Evolutionary conservation across 1,284 basidiomycete species (phyloP).

Genomic region (Volvariella volvacea): DNA sequence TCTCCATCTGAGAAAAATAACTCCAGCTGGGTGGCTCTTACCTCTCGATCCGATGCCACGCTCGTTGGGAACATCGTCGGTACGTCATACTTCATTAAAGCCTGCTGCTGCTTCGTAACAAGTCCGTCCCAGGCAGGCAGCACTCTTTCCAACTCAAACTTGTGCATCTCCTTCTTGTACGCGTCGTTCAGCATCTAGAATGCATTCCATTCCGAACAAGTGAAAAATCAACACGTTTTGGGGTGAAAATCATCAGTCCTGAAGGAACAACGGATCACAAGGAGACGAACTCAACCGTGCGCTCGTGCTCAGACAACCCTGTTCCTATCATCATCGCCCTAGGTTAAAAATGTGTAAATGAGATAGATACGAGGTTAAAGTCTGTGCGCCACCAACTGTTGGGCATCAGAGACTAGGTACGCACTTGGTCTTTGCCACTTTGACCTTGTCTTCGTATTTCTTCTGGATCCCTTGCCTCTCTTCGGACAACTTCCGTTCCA

Average conservation of each 20-base stretch:
- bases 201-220: too few species aligned
- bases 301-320: constrained; percentile 60
- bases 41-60: constrained; percentile 46
- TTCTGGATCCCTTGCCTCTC: constrained; percentile 53
- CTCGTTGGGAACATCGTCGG: constrained; percentile 64
- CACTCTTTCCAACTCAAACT: constrained; percentile 59
- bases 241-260: constrained; percentile 1
- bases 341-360: constrained; percentile 3
- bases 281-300: too few species aligned
- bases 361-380: constrained; percentile 1
- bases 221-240: too few species aligned
- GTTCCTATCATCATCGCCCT: constrained; percentile 61
- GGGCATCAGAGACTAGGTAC: constrained; percentile 18
- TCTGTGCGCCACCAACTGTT: too few species aligned
- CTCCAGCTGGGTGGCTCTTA: too few species aligned
- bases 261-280: not conserved
- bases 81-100: constrained; percentile 51
- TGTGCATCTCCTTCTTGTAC: constrained; percentile 55
- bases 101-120: constrained; percentile 58
- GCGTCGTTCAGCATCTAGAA: constrained; percentile 52
- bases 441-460: constrained; percentile 65
- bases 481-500: constrained; percentile 60
- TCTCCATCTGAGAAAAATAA: not conserved
- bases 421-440: constrained; percentile 58
- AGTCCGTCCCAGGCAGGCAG: constrained; percentile 70